Evolutionary conservation across 73 alveolate species (phyloP).

Genomic region (Tetrahymena thermophila): DNA sequence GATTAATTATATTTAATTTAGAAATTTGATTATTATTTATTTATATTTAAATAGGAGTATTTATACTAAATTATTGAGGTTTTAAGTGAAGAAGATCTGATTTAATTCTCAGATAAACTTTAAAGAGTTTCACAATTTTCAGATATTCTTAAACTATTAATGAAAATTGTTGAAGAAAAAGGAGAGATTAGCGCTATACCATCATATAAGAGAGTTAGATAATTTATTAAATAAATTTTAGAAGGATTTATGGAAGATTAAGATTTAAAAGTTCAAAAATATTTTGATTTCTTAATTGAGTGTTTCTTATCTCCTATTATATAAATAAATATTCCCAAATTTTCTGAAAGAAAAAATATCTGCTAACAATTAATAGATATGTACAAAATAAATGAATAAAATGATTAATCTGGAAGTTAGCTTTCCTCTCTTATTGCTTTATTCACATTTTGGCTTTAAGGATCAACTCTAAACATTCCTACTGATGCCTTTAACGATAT

Average conservation of each 20-base stretch:
- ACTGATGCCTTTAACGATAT: neutral
- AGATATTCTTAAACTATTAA: neutral
- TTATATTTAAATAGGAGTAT: neutral
- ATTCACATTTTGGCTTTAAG: neutral
- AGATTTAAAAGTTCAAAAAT: neutral
- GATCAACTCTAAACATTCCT: neutral
- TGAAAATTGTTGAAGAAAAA: neutral
- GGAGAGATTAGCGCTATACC: neutral
- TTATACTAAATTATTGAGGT: neutral
- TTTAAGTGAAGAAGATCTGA: neutral
- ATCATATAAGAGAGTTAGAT: neutral
- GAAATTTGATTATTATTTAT: too few relatives aligned
- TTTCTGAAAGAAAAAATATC: neutral
- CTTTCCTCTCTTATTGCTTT: neutral
- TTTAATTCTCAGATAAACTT: neutral
- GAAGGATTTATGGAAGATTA: neutral
- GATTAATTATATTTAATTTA: too few relatives aligned
- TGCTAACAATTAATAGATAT: neutral
- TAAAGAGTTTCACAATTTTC: neutral
- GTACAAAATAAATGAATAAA: neutral
- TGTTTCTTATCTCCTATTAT: neutral
- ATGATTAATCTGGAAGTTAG: neutral
- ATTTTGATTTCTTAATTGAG: neutral
- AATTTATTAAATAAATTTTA: neutral
- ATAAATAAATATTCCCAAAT: neutral